Percentiles rank a stretch among this genome's conserved stretches.
Evolutionary conservation across 176 grass and related monocot species (phyloP).

Genomic region (Typha latifolia): DNA sequence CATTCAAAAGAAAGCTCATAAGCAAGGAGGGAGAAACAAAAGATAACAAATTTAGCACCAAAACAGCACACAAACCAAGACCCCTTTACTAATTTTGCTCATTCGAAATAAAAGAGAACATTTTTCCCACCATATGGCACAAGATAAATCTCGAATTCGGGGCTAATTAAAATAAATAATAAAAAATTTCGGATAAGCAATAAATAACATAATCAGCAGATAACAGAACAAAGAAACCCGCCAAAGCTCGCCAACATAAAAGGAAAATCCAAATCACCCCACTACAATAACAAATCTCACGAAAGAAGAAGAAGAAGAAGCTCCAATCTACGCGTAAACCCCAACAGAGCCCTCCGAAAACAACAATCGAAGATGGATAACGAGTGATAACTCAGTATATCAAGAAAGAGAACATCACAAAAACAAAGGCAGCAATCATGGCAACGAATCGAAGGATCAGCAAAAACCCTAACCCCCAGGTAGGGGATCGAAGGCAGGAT

Average conservation of each 20-base stretch:
- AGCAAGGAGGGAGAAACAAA: no score
- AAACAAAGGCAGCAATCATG: background rate
- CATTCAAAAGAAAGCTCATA: no score
- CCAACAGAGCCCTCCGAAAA: background rate
- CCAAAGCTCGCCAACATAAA: background rate
- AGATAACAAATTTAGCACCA: background rate
- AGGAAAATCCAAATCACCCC: background rate
- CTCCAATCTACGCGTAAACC: background rate
- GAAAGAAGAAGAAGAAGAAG: background rate
- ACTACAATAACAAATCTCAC: background rate
- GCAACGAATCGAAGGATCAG: background rate
- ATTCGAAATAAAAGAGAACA: background rate
- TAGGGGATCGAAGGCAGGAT: constrained; percentile 47
- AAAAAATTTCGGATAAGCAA: background rate
- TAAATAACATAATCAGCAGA: background rate
- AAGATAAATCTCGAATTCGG: background rate
- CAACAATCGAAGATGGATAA: background rate
- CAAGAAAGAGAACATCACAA: background rate
- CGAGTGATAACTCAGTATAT: background rate
- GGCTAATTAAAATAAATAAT: no score
- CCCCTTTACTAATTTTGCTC: background rate
- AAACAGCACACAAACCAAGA: background rate
- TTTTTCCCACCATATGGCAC: background rate
- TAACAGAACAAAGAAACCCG: background rate
- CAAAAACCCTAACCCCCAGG: background rate